Conservation (phyloP, 257 asterid species). For the Capsicum baccatum region DNA sequence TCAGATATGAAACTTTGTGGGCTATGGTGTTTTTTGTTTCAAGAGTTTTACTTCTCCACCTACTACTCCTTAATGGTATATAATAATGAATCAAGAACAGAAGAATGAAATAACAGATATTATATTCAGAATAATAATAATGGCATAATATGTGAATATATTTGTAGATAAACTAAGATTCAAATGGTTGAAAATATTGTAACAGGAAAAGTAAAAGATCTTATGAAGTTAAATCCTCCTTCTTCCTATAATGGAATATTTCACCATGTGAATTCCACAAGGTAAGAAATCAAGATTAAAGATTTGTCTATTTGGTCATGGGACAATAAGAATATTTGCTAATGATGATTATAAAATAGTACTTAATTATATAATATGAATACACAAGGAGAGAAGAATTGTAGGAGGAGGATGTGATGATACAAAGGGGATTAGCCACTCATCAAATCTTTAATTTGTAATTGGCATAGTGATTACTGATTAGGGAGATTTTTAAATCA, state of each 20-base stretch:
- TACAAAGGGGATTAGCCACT: neutral
- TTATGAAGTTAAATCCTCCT: neutral
- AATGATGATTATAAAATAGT: too few species aligned
- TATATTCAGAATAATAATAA: neutral
- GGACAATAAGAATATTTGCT: neutral
- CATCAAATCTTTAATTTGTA: neutral
- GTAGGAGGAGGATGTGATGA: slow-evolving; percentile 25
- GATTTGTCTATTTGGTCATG: neutral
- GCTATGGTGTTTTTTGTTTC: neutral
- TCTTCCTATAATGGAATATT: neutral
- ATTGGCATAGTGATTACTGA: neutral
- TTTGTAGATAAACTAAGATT: neutral
- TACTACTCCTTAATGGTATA: slow-evolving; percentile 14
- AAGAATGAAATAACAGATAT: neutral
- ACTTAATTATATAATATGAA: too few species aligned
- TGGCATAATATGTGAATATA: neutral
- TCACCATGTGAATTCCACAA: neutral
- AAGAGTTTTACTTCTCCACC: slow-evolving; percentile 1
- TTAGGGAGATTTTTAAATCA: neutral
- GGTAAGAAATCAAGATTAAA: neutral
- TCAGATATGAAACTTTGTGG: neutral
- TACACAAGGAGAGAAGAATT: slow-evolving; percentile 21
- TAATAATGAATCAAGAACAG: slow-evolving; percentile 13
- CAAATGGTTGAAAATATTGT: neutral
- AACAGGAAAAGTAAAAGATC: neutral